Conservation (phyloP, 352 stramenopile genomes). For the Phytophthora fragariae region DNA sequence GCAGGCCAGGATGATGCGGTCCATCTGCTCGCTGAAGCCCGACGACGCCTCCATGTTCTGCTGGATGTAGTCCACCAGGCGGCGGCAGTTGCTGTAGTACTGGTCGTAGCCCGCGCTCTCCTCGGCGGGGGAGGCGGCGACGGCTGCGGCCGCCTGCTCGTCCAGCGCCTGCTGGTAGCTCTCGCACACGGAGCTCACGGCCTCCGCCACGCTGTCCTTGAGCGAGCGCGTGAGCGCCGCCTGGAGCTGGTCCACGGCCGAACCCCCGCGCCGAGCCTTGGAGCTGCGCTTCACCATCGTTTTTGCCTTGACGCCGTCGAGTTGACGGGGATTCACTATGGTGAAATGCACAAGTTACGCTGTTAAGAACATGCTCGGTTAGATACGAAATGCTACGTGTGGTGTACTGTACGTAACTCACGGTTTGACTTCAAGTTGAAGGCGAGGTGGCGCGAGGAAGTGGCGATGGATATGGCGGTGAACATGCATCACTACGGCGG, state of each 20-base stretch:
- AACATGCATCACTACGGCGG: no score
- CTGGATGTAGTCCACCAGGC: slow-evolving; percentile 68
- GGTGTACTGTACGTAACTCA: not conserved
- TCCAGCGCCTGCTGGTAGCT: slow-evolving; percentile 43
- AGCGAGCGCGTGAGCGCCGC: slow-evolving; percentile 52
- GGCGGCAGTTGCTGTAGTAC: slow-evolving; percentile 66
- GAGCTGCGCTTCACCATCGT: slow-evolving; percentile 37
- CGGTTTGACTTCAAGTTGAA: not conserved
- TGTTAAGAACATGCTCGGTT: slow-evolving; percentile 1
- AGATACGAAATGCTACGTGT: not conserved
- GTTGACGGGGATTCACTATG: not conserved
- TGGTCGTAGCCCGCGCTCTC: slow-evolving; percentile 56
- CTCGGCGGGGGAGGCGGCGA: not conserved
- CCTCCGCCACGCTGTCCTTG: slow-evolving; percentile 53
- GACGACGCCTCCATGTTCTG: slow-evolving; percentile 69
- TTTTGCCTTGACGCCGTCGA: not conserved
- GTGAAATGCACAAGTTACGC: not conserved
- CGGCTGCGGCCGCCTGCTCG: slow-evolving; percentile 4
- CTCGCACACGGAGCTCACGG: slow-evolving; percentile 58
- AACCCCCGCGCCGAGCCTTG: slow-evolving; percentile 23
- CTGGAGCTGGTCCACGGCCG: slow-evolving; percentile 41
- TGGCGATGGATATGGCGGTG: no score
- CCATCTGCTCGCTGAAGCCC: slow-evolving; percentile 70
- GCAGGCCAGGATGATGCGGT: slow-evolving; percentile 73
- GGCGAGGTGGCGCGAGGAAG: no score